Evolutionary conservation across 441 rosid species (phyloP).

Genomic region (Brassica hybrid): DNA sequence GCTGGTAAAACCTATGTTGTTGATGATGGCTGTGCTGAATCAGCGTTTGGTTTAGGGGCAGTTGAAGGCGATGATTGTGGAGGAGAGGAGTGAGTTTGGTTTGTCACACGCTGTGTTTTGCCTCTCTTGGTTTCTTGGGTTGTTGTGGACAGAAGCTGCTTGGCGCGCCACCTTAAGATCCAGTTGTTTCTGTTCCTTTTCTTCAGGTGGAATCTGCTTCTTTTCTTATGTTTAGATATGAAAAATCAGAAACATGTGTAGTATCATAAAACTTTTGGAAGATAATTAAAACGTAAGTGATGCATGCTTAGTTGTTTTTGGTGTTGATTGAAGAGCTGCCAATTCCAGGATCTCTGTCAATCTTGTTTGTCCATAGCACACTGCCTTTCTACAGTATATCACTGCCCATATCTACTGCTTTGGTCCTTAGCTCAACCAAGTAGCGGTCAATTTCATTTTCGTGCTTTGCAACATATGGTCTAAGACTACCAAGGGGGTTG

Average conservation of each 20-base stretch:
- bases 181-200: slow-evolving; percentile 37
- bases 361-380: slow-evolving; percentile 53
- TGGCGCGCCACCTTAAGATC: slow-evolving; percentile 49
- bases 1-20: background rate
- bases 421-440: slow-evolving; percentile 57
- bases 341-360: slow-evolving; percentile 54
- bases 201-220: slow-evolving; percentile 12
- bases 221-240: slow-evolving; percentile 23
- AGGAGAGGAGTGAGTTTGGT: background rate
- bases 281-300: background rate
- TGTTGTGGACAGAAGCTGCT: slow-evolving; percentile 26
- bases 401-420: slow-evolving; percentile 54
- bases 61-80: background rate
- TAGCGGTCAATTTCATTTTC: slow-evolving; percentile 50
- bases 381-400: slow-evolving; percentile 57
- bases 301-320: slow-evolving; percentile 14
- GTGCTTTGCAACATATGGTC: no score
- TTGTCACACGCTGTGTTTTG: background rate
- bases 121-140: background rate
- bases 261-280: background rate
- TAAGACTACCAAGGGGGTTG: no score
- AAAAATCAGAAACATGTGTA: background rate
- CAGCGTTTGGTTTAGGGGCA: no score
- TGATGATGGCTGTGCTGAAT: background rate
- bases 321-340: slow-evolving; percentile 51